A percentile compares a stretch with the other conserved stretches of the same genome.
Conservation (phyloP, 192 early-diverging fungal species). For the Pilaira anomala region DNA sequence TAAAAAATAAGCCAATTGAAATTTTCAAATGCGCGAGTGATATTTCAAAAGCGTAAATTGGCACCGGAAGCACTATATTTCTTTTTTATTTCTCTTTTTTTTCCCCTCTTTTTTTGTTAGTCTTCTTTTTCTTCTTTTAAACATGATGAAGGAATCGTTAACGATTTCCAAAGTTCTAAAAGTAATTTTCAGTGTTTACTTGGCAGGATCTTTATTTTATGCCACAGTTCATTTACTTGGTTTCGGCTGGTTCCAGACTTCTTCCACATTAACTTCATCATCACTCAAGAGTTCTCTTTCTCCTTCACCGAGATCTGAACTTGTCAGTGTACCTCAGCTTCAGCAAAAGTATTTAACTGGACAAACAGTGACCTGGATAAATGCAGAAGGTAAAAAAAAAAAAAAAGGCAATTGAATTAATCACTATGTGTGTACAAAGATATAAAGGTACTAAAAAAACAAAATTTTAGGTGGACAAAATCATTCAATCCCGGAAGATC, state of each 20-base stretch:
- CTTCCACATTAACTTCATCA: neutral
- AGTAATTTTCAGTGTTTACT: slow-evolving; percentile 31
- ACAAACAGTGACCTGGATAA: slow-evolving; percentile 33
- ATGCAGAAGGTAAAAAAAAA: slow-evolving; percentile 27
- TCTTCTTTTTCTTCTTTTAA: neutral
- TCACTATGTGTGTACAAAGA: neutral
- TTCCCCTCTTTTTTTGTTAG: neutral
- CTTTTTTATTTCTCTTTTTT: neutral
- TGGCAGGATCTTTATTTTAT: slow-evolving; percentile 37
- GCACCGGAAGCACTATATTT: too few relatives aligned
- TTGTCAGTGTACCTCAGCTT: slow-evolving; percentile 12
- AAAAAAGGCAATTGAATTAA: too few relatives aligned
- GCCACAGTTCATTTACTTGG: slow-evolving; percentile 34
- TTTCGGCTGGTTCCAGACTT: slow-evolving; percentile 4
- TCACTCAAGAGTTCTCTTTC: neutral
- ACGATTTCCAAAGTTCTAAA: slow-evolving; percentile 25
- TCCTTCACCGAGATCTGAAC: slow-evolving; percentile 11
- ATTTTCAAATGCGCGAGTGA: too few relatives aligned
- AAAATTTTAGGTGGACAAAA: neutral
- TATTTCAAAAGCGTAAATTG: too few relatives aligned
- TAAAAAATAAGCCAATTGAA: too few relatives aligned
- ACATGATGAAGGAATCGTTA: neutral
- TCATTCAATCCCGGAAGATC: slow-evolving; percentile 43
- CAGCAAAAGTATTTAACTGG: slow-evolving; percentile 22
- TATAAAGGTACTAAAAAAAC: slow-evolving; percentile 6